Percentiles rank a stretch among this genome's conserved stretches.
These are phyloP conservation scores for Cytospora paraplurivora DNA, from an alignment of 2,329 filamentous ascomycete species.

Conservation along the genomic window DNA sequence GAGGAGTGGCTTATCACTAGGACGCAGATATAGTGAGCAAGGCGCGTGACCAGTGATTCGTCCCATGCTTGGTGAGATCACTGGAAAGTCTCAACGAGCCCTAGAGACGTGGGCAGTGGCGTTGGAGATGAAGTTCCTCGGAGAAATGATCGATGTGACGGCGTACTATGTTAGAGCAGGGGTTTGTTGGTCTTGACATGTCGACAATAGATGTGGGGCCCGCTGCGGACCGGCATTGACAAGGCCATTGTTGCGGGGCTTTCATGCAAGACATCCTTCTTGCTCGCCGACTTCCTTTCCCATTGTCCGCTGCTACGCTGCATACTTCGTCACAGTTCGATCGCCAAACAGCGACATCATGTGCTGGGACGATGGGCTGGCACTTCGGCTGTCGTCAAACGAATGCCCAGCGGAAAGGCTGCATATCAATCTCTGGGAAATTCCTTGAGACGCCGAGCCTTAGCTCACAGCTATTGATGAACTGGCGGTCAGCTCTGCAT, in stretches of 20 bases:
- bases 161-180: conserved; percentile 31
- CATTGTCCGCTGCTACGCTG: background rate
- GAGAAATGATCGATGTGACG: background rate
- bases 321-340: background rate
- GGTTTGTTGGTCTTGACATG: conserved; percentile 32
- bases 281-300: background rate
- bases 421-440: conserved; percentile 9
- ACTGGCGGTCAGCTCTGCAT: conserved; percentile 53
- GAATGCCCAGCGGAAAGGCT: conserved; percentile 4
- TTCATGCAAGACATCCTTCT: conserved; percentile 1
- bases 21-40: conserved; percentile 11
- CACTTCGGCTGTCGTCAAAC: conserved; percentile 15
- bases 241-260: conserved; percentile 15
- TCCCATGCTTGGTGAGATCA: conserved; percentile 10
- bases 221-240: conserved; percentile 11
- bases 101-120: conserved; percentile 4
- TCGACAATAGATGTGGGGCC: conserved; percentile 20
- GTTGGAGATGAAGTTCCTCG: background rate
- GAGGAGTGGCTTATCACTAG: conserved; percentile 14
- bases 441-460: conserved; percentile 19
- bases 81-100: conserved; percentile 13
- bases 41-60: conserved; percentile 18
- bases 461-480: conserved; percentile 37
- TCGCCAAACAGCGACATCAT: background rate
- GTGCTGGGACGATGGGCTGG: conserved; percentile 6